Evolutionary conservation across 345 rosid genomes (phyloP).

Genomic region (Heritiera littoralis): DNA sequence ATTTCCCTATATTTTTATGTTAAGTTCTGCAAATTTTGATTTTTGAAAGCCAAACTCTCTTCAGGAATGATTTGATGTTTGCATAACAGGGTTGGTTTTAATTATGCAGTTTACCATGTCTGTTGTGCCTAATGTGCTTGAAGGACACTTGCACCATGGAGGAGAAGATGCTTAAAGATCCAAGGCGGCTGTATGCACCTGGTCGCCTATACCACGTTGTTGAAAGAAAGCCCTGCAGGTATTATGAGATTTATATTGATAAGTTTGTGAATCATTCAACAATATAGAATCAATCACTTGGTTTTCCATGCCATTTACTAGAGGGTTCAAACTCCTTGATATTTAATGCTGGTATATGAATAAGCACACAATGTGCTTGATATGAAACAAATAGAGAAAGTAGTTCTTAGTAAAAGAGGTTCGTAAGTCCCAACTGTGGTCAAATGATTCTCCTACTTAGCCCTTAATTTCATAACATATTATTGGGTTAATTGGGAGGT

Average conservation of each 20-base stretch:
- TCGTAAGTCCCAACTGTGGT: background rate
- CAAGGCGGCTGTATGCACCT: conserved; percentile 88
- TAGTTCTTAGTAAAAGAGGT: background rate
- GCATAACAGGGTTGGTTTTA: conserved; percentile 22
- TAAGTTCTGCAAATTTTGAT: background rate
- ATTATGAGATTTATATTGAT: conserved; percentile 12
- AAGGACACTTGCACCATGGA: conserved; percentile 90
- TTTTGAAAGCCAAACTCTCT: background rate
- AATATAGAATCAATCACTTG: background rate
- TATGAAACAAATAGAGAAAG: background rate
- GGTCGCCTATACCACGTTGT: conserved; percentile 93
- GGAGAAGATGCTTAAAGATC: conserved; percentile 79
- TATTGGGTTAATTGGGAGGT: background rate
- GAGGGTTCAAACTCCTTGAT: background rate
- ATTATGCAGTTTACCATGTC: conserved; percentile 83
- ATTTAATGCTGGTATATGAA: background rate
- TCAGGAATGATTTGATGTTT: background rate
- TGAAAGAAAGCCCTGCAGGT: conserved; percentile 85
- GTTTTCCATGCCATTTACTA: background rate
- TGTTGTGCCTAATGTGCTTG: conserved; percentile 79
- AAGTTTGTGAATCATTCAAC: background rate
- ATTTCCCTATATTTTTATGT: background rate
- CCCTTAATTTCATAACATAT: background rate
- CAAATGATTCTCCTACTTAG: background rate
- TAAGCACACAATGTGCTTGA: background rate